Evolutionary conservation across 1,284 basidiomycete genomes (phyloP).

Genomic region (Tetrapyrgos nigripes): DNA sequence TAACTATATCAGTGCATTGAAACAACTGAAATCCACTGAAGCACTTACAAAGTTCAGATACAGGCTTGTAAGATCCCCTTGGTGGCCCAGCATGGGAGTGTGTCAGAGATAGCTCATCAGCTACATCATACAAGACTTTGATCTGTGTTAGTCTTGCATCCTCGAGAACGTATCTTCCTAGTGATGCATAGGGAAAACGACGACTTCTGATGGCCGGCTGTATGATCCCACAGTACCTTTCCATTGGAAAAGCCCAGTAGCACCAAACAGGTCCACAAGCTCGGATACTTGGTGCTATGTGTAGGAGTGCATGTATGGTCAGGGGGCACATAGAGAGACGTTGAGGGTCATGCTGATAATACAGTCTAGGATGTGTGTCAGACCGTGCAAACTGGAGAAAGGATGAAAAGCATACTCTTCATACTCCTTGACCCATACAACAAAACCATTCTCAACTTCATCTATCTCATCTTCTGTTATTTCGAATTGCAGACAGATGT

Average conservation of each 20-base stretch:
- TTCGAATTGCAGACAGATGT: slow-evolving; percentile 46
- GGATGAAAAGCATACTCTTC: slow-evolving; percentile 40
- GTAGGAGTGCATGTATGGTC: slow-evolving; percentile 48
- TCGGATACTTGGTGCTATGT: slow-evolving; percentile 41
- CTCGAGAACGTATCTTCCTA: slow-evolving; percentile 33
- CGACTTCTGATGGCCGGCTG: slow-evolving; percentile 31
- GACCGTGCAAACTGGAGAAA: slow-evolving; percentile 4
- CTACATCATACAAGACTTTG: slow-evolving; percentile 24
- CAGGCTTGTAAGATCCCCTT: neutral
- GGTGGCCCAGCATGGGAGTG: slow-evolving; percentile 1
- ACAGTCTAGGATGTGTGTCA: slow-evolving; percentile 38
- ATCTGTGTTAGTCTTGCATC: slow-evolving; percentile 35
- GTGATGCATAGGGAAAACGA: slow-evolving; percentile 32
- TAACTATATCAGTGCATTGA: neutral
- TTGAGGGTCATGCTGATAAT: slow-evolving; percentile 41
- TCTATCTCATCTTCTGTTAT: slow-evolving; percentile 40
- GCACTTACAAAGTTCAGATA: slow-evolving; percentile 23
- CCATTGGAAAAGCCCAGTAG: too few relatives aligned
- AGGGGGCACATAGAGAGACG: slow-evolving; percentile 42
- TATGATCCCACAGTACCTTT: slow-evolving; percentile 37
- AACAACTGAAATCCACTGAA: slow-evolving; percentile 44
- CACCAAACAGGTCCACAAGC: slow-evolving; percentile 45
- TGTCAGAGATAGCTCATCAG: slow-evolving; percentile 20
- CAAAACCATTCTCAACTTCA: slow-evolving; percentile 38
- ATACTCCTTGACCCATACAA: slow-evolving; percentile 48